Evolutionary conservation across 1,284 basidiomycete species (phyloP).

Genomic region (Ustilago hordei): DNA sequence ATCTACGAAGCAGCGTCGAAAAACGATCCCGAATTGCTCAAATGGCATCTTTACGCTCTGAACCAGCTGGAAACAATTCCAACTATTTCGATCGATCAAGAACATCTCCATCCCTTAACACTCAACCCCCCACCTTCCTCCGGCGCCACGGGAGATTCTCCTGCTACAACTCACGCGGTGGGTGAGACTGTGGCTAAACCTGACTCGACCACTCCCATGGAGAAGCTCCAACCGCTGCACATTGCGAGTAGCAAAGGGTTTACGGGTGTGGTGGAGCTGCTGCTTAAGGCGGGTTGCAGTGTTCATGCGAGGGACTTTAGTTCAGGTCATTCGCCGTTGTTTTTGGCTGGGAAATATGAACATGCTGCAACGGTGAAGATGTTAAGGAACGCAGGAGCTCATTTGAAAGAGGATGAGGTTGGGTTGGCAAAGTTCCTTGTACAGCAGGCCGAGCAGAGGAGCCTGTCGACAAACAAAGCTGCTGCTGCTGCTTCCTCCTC

Average conservation of each 20-base stretch:
- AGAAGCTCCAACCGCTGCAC: slow-evolving; percentile 78
- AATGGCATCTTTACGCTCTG: slow-evolving; percentile 52
- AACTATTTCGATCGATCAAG: slow-evolving; percentile 34
- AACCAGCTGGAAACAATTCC: slow-evolving; percentile 35
- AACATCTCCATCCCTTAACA: slow-evolving; percentile 43
- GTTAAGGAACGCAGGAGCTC: slow-evolving; percentile 63
- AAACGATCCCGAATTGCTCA: slow-evolving; percentile 40
- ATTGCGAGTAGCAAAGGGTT: slow-evolving; percentile 81
- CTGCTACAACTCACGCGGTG: slow-evolving; percentile 13
- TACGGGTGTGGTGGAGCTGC: slow-evolving; percentile 73
- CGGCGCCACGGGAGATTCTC: slow-evolving; percentile 10
- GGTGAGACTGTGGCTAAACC: slow-evolving; percentile 5
- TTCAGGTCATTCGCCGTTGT: slow-evolving; percentile 81
- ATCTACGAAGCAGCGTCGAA: slow-evolving; percentile 45
- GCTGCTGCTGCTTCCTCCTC: neutral
- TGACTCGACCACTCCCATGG: slow-evolving; percentile 31
- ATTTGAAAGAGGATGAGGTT: slow-evolving; percentile 63
- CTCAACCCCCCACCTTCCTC: slow-evolving; percentile 17
- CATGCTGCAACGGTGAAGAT: slow-evolving; percentile 53
- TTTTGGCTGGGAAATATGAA: slow-evolving; percentile 66
- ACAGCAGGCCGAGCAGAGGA: neutral
- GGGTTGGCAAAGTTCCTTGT: slow-evolving; percentile 36
- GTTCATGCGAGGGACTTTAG: slow-evolving; percentile 81
- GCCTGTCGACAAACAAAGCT: neutral
- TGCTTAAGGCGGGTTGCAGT: slow-evolving; percentile 83